Conservation (phyloP, 2,329 filamentous ascomycete species). For the Diaporthe humulicola region DNA sequence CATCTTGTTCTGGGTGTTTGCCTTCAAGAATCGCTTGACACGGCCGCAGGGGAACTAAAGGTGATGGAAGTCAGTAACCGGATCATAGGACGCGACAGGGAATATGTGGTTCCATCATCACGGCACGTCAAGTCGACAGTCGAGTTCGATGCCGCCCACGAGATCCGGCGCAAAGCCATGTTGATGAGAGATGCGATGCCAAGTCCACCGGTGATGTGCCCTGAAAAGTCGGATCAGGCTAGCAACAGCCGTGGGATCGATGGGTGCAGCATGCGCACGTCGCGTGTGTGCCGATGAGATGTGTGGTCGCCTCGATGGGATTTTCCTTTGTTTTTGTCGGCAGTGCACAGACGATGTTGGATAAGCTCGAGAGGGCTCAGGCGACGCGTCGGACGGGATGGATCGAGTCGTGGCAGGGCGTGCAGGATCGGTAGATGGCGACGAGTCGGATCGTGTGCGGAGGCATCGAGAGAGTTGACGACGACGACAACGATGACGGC, state of each 20-base stretch:
- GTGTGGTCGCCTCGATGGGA: background rate
- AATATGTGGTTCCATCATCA: slow-evolving; percentile 1
- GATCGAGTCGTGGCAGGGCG: slow-evolving; percentile 12
- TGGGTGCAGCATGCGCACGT: background rate
- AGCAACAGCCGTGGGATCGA: background rate
- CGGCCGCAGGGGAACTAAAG: slow-evolving; percentile 96
- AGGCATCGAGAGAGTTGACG: slow-evolving; percentile 6
- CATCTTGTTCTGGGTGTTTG: slow-evolving; percentile 99
- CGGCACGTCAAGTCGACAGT: background rate
- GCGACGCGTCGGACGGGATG: slow-evolving; percentile 38
- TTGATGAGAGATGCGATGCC: slow-evolving; percentile 19
- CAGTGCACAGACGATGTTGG: slow-evolving; percentile 3
- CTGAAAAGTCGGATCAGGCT: background rate
- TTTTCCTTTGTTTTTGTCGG: background rate
- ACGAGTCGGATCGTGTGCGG: slow-evolving; percentile 35
- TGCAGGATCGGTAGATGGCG: slow-evolving; percentile 36
- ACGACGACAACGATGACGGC: background rate
- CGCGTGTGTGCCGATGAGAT: background rate
- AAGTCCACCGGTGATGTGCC: background rate
- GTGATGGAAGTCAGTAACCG: slow-evolving; percentile 32
- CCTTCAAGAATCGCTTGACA: slow-evolving; percentile 99
- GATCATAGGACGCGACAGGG: background rate
- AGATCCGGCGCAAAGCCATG: slow-evolving; percentile 32
- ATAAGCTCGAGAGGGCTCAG: slow-evolving; percentile 13
- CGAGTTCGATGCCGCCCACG: slow-evolving; percentile 23